Evolutionary conservation across 257 asterid genomes (phyloP).

Genomic region (Nicotiana obtusifolia): DNA sequence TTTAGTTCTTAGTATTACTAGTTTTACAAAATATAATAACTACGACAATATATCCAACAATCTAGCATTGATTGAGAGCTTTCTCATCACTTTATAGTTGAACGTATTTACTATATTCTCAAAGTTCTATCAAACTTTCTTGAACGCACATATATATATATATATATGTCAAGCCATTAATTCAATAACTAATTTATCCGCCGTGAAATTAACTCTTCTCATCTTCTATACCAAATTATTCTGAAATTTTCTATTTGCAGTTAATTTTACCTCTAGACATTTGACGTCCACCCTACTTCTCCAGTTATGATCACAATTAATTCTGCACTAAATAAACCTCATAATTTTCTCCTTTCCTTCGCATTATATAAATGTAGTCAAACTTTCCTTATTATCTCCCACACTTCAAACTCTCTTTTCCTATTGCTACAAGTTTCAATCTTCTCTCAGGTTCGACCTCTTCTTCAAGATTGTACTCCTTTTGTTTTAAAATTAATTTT

Average conservation of each 20-base stretch:
- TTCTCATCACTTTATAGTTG: conserved; percentile 7
- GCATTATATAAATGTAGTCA: background rate
- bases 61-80: background rate
- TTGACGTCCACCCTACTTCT: background rate
- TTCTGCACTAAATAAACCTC: background rate
- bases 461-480: background rate
- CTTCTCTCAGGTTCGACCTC: background rate
- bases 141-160: background rate
- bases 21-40: background rate
- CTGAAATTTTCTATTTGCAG: background rate
- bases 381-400: background rate
- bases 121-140: background rate
- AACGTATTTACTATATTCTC: conserved; percentile 1
- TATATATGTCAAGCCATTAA: background rate
- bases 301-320: background rate
- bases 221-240: conserved; percentile 6
- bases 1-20: background rate
- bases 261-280: background rate
- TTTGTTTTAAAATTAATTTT: background rate
- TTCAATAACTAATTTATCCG: background rate
- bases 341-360: background rate
- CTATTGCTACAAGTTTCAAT: background rate
- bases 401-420: background rate
- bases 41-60: background rate
- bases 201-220: background rate